Evolutionary conservation across 148 eudicot species (phyloP), one percentile per base, ranked within the genome.

Genomic region (Arctostaphylos glauca): DNA sequence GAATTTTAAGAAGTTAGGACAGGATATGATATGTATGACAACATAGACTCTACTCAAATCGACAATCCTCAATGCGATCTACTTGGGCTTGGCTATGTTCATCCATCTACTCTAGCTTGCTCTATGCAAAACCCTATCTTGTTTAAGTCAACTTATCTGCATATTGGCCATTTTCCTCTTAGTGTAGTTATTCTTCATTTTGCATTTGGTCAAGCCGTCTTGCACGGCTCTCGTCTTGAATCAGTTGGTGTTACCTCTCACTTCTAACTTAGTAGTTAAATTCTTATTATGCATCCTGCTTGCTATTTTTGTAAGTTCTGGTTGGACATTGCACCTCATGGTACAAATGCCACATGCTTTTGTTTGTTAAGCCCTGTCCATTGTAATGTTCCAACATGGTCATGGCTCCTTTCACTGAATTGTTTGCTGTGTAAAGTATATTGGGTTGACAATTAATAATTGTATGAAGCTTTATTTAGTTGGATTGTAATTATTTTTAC

Each of bases 51-150:
- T 41, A 43, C n/a, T 31, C 38, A 9, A 67, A 31, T 3, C 4
- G 25, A 31, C 16, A 25, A 67, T 25, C 2, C 73, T 38, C 49
- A 15, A 41, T 71, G 21, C n/a, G 5, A 14, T 71, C 48, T 15
- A 31, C 0, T 8, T 44, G 10, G 48, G 75, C 49, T 14, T 41
- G 21, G 75, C 50, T 71, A 71, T 71, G 12, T 14, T 71, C 19
- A 43, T 71, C n/a, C n/a, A 41, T 71, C 75, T 71, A 71, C 49
- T 43, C 21, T 44, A 41, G 75, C 46, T 71, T 71, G 49, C 75
- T 71, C 75, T 13, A 71, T 44, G 49, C 6, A 7, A 71, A 43
- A n/a, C 50, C 48, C 5, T 43, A 41, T 15, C 49, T 71, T 14
- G 74, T 47, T 31, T 70, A 38, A 38, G 14, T 70, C 47, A 70